Evolutionary conservation across 768 basidiomycete species (phyloP).

Genomic region (Rhodosporidiobolus sp.): DNA sequence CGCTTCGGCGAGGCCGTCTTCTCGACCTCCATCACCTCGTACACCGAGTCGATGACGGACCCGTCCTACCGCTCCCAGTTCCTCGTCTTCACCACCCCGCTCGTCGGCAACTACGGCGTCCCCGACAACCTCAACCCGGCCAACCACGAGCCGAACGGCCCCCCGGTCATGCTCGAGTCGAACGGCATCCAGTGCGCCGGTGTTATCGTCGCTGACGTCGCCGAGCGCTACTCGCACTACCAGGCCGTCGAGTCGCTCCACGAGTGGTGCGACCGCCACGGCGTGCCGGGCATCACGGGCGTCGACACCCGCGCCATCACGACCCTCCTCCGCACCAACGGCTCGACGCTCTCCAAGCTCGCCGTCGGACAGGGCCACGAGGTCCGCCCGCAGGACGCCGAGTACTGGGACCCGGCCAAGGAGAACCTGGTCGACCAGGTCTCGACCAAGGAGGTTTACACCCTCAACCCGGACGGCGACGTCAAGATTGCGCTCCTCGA

Average conservation of each 20-base stretch:
- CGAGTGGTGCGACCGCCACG: slow-evolving; percentile 85
- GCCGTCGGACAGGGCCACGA: slow-evolving; percentile 73
- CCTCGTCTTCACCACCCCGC: slow-evolving; percentile 94
- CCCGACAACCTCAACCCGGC: slow-evolving; percentile 60
- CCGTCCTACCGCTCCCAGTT: slow-evolving; percentile 98
- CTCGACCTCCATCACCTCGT: slow-evolving; percentile 97
- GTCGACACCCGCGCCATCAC: slow-evolving; percentile 98
- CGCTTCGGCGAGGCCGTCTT: slow-evolving; percentile 97
- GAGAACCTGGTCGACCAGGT: slow-evolving; percentile 94
- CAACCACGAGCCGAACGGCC: slow-evolving; percentile 63
- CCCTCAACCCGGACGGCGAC: slow-evolving; percentile 79
- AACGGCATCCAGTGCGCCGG: slow-evolving; percentile 84
- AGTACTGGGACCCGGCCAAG: slow-evolving; percentile 82
- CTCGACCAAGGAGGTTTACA: slow-evolving; percentile 78
- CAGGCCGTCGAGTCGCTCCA: slow-evolving; percentile 86
- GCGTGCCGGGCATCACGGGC: slow-evolving; percentile 89
- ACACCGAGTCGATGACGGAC: slow-evolving; percentile 99
- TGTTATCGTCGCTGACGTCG: slow-evolving; percentile 89
- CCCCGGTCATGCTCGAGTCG: slow-evolving; percentile 74
- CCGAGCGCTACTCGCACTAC: slow-evolving; percentile 92
- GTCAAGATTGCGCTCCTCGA: slow-evolving; percentile 93
- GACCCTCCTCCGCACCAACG: slow-evolving; percentile 85
- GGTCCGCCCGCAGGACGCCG: slow-evolving; percentile 62
- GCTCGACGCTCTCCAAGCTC: slow-evolving; percentile 89
- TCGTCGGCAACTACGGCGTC: slow-evolving; percentile 98